Conservation (phyloP, 176 grass and related monocot genomes). For the Aechmea fasciata region DNA sequence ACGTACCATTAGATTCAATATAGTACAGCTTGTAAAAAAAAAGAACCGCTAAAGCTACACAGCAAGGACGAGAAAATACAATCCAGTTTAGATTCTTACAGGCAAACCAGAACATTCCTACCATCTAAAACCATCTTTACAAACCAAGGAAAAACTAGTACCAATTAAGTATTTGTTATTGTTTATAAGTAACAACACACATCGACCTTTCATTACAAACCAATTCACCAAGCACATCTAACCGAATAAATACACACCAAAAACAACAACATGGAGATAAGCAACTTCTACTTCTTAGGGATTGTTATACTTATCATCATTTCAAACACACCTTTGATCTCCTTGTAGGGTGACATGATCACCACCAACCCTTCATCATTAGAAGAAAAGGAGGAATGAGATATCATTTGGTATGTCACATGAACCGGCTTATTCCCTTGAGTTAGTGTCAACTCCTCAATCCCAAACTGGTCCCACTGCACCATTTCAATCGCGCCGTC, state of each 20-base stretch:
- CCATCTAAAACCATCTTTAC: too few species aligned
- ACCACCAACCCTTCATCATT: conserved; percentile 39
- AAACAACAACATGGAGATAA: not conserved
- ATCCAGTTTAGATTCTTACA: too few species aligned
- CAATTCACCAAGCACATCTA: not conserved
- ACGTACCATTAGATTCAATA: too few species aligned
- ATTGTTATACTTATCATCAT: conserved; percentile 32
- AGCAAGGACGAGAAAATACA: too few species aligned
- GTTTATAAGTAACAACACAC: too few species aligned
- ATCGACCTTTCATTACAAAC: too few species aligned
- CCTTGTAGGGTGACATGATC: conserved; percentile 26
- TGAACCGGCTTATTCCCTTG: conserved; percentile 48
- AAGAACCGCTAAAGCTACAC: too few species aligned
- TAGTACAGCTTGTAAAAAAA: too few species aligned
- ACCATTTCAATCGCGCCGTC: not conserved
- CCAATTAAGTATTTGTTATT: too few species aligned
- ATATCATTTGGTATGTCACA: conserved; percentile 34
- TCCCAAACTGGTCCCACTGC: conserved; percentile 44
- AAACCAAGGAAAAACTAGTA: too few species aligned
- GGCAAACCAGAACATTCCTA: too few species aligned
- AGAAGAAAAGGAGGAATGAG: not conserved
- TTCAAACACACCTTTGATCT: conserved; percentile 4
- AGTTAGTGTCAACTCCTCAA: conserved; percentile 44
- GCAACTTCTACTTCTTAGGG: conserved; percentile 17
- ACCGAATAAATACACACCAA: not conserved